Evolutionary conservation across 768 basidiomycete species (phyloP), one percentile per base, ranked within the genome.

Genomic region (Harrya chromipes): DNA sequence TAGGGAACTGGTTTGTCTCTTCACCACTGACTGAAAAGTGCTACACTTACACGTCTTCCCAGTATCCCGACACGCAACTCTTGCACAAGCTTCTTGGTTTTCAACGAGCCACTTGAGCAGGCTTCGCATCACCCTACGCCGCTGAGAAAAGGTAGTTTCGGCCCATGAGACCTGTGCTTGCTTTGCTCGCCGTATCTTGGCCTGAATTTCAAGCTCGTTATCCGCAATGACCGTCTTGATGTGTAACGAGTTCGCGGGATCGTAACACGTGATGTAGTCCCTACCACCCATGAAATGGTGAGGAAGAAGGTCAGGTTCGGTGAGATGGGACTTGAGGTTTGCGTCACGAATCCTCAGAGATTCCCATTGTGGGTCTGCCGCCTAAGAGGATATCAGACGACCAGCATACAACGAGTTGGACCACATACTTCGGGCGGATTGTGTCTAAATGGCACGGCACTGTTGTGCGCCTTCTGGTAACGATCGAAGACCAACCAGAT

Each of bases 51-150:
- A 71, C 23, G 94, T 97, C 77, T 98, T 99, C 36, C 95, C 95
- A 0, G 92, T 92, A 68, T 99, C 95, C 27, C 95, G 77, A 64
- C 90, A 92, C 20, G 91, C 91, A 23, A 95, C 87, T 36, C 85
- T 77, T 27, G 91, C 91, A 54, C 93, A 90, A 20, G 74, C 70
- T 46, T 93, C 87, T 71, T 94, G 89, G 61, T 98, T 94, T 55
- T 88, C 84, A 29, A 97, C 84, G 6, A 95, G 75, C 95, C 95
- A 99, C 56, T 88, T 89, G 62, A 93, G 75, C 53, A 99, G 64
- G 60, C 90, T 94, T 43, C 90, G 74, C 62, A 98, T 73, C 36
- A 99, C 88, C 53, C 87, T 80, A 64, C 86, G 76, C 36, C 97
- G 77, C 58, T 94, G 81, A 1, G 78, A 74, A 64, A 94, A 97